Percentiles rank a stretch among this genome's conserved stretches.
These are phyloP conservation scores for Dipteronia dyeriana DNA, from an alignment of 345 rosid species.

Conservation along the genomic window DNA sequence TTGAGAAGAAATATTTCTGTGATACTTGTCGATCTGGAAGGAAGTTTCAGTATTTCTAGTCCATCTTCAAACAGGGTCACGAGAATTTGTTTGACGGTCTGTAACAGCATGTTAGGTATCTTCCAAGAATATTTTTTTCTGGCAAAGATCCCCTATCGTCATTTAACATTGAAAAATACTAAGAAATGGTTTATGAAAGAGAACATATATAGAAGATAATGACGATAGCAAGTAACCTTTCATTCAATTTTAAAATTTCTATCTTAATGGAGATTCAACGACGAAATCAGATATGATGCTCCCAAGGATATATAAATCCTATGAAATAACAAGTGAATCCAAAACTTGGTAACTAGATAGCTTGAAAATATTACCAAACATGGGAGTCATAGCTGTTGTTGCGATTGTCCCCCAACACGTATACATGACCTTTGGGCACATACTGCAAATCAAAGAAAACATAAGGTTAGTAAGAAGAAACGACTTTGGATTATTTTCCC, in stretches of 20 bases:
- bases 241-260: too few species aligned
- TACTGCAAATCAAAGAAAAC: slow-evolving; percentile 27
- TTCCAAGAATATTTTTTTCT: slow-evolving; percentile 24
- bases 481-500: not conserved
- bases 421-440: slow-evolving; percentile 38
- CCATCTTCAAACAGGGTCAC: not conserved
- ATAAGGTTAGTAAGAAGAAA: not conserved
- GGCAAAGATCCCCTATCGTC: slow-evolving; percentile 28
- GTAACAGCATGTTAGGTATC: slow-evolving; percentile 19
- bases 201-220: not conserved
- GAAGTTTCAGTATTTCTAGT: slow-evolving; percentile 1
- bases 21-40: not conserved
- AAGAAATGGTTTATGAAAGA: not conserved
- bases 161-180: not conserved
- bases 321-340: not conserved
- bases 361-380: slow-evolving; percentile 27
- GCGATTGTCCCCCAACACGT: slow-evolving; percentile 42
- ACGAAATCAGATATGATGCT: not conserved
- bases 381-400: slow-evolving; percentile 41
- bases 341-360: not conserved
- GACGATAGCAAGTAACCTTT: not conserved
- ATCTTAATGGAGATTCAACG: not conserved
- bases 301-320: not conserved
- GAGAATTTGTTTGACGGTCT: slow-evolving; percentile 24
- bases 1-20: not conserved